These are phyloP conservation scores for Penicillium manginii DNA, from an alignment of 495 filamentous ascomycete species.

Conservation along the genomic window DNA sequence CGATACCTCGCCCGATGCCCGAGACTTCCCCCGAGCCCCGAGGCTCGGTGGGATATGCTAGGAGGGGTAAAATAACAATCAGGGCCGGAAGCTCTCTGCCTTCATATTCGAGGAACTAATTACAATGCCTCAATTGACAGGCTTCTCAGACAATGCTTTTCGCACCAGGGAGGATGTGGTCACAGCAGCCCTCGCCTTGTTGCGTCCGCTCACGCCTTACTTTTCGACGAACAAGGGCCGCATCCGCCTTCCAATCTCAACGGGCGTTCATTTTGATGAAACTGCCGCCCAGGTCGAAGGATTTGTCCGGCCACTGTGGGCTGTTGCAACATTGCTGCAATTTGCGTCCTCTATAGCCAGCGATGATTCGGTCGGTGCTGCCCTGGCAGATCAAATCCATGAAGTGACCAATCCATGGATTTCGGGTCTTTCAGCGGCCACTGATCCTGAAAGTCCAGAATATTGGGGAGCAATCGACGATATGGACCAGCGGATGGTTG, in stretches of 20 bases:
- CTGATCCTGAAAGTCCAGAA: constrained; percentile 23
- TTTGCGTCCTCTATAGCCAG: background rate
- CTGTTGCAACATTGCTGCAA: constrained; percentile 16
- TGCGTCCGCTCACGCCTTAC: constrained; percentile 17
- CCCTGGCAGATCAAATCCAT: background rate
- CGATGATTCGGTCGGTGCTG: background rate
- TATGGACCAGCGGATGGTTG: constrained; percentile 31
- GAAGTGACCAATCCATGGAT: constrained; percentile 23
- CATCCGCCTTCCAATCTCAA: constrained; percentile 23
- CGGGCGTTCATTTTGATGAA: constrained; percentile 26
- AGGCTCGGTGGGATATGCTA: background rate
- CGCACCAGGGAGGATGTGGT: constrained; percentile 18
- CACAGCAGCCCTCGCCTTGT: constrained; percentile 15
- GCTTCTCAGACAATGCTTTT: constrained; percentile 17
- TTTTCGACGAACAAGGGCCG: constrained; percentile 17
- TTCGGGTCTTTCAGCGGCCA: constrained; percentile 17
- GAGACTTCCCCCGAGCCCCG: constrained; percentile 8
- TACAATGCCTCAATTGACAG: constrained; percentile 14
- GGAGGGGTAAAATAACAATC: background rate
- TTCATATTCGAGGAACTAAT: background rate
- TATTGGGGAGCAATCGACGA: constrained; percentile 30
- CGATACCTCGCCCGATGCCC: constrained; percentile 12
- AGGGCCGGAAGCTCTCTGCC: background rate
- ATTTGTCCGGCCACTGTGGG: constrained; percentile 28
- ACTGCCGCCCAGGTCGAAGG: constrained; percentile 27